phyloP scores from a whole-genome alignment of 2,329 filamentous ascomycete genomes.

The Aureobasidium sp. region DNA sequence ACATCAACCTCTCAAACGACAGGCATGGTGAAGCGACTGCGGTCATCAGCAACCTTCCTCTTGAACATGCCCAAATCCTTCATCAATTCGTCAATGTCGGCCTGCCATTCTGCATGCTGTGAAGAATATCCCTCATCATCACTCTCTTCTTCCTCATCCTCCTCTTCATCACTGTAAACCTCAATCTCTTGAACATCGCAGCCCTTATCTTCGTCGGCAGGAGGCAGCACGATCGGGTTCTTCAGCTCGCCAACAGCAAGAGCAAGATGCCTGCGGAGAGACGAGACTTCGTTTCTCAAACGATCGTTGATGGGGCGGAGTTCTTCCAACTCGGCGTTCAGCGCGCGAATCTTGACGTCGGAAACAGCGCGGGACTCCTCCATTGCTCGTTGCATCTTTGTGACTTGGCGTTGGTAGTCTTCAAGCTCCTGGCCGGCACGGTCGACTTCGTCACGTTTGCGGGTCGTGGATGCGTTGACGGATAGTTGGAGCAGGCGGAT shows the following conservation, averaged over 20 bases:
- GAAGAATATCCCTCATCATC: constrained; percentile 39
- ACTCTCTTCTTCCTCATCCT: constrained; percentile 41
- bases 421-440: constrained; percentile 77
- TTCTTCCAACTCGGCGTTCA: constrained; percentile 48
- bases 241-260: constrained; percentile 77
- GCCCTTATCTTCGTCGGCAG: constrained; percentile 26
- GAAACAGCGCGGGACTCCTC: constrained; percentile 85
- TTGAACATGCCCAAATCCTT: constrained; percentile 72
- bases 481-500: constrained; percentile 78
- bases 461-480: constrained; percentile 48
- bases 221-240: constrained; percentile 70
- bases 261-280: constrained; percentile 75
- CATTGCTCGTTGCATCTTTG: constrained; percentile 88
- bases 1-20: background rate
- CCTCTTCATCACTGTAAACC: constrained; percentile 39
- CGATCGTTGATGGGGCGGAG: constrained; percentile 48
- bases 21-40: constrained; percentile 46
- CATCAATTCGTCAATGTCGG: constrained; percentile 73
- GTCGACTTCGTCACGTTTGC: constrained; percentile 63
- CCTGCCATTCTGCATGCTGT: constrained; percentile 47
- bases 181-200: constrained; percentile 9
- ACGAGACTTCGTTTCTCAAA: constrained; percentile 64
- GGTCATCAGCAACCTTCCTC: constrained; percentile 78
- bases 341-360: constrained; percentile 84
- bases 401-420: constrained; percentile 87